Base-by-base conservation (phyloP, 148 eudicot species). In the Tetragonia tetragonoides region DNA sequence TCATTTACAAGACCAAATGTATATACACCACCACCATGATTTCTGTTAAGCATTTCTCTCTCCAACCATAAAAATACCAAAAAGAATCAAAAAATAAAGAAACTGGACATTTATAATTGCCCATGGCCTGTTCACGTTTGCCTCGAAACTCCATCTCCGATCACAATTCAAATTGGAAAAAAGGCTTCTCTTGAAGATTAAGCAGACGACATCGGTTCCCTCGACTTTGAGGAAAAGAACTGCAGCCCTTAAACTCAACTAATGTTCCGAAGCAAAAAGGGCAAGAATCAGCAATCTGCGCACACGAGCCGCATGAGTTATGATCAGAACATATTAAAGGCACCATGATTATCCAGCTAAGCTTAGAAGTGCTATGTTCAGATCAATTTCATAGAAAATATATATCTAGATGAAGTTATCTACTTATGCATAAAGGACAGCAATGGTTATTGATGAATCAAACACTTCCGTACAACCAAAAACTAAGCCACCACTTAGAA, bases 1-100 rank as follows among this genome's bases (percentile, higher is more conserved):
- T 82, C 82, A 78, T 75, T 83, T 80, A 83, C 88, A 78, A 38
- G 80, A 76, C 74, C 75, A 66, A 73, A 11, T 56, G 77, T 67
- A 77, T 78, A 70, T 80, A 85, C 84, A 75, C 72, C 81, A 73
- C 75, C 73, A 77, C 80, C 38, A 77, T 76, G 77, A 78, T 57
- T 78, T 75, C 78, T 77, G 68, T 54, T 46, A 18, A 72, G 70
- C 74, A 56, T 20, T 70, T 39, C 34, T 37, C 23, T 37, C 57
- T 68, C 68, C 17, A 54, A 77, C 54, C 65, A 28, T 34, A 37
- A 61, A 68, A 68, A 21, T 23, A 59, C 28, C 68, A 74, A 67
- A 73, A 74, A 73, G 59, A 80, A 73, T 73, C 63, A 65, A 68
- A 74, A 79, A 57, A 66, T 23, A 10, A n/a, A 47, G 63, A 39